Conservation (phyloP, 345 rosid genomes). For the Euclidium syriacum region DNA sequence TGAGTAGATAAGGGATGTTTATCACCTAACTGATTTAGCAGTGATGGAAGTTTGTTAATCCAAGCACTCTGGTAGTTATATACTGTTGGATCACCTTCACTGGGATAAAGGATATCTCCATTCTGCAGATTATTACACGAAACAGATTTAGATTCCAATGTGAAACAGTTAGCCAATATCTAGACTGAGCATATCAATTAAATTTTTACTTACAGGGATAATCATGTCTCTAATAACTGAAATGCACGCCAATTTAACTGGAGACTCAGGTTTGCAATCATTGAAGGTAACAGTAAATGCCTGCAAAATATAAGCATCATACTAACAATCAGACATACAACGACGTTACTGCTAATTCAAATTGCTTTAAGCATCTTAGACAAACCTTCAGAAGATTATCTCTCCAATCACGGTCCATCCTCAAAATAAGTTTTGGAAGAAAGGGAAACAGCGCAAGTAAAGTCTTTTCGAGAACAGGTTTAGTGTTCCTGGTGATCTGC, state of each 20-base stretch:
- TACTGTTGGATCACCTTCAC: conserved; percentile 42
- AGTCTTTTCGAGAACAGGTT: conserved; percentile 42
- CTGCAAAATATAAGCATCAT: conserved; percentile 37
- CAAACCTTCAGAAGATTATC: conserved; percentile 68
- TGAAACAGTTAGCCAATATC: neutral
- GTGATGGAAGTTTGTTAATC: conserved; percentile 66
- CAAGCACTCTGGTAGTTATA: conserved; percentile 50
- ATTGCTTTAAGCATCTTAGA: conserved; percentile 9
- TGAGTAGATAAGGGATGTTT: conserved; percentile 49
- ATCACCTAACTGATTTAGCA: conserved; percentile 57
- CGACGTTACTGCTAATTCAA: neutral
- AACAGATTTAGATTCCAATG: neutral
- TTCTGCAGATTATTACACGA: conserved; percentile 35
- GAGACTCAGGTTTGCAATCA: conserved; percentile 57
- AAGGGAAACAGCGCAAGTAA: conserved; percentile 47
- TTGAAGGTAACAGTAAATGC: conserved; percentile 70
- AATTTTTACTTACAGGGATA: conserved; percentile 56
- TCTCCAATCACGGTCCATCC: conserved; percentile 47
- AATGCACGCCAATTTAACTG: conserved; percentile 61
- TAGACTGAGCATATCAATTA: neutral
- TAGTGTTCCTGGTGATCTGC: conserved; percentile 43
- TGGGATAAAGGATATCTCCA: conserved; percentile 34
- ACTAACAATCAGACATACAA: neutral
- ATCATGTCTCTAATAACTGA: conserved; percentile 54
- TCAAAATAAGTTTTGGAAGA: conserved; percentile 58